Evolutionary conservation across 2,329 filamentous ascomycete species (phyloP), one percentile per base, ranked within the genome.

Genomic region (Aspergillus sp.): DNA sequence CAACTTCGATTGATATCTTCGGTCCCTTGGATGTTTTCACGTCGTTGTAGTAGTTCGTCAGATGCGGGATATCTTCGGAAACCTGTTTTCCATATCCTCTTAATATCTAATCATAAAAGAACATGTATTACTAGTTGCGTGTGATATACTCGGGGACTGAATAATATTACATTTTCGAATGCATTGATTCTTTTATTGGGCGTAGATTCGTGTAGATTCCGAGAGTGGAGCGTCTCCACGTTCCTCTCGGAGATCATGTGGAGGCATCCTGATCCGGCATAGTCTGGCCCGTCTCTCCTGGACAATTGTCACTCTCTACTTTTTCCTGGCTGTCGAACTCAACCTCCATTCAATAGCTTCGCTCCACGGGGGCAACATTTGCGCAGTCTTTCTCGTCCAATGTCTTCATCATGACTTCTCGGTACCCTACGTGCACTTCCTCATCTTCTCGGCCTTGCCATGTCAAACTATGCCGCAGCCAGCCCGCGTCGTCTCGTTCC

Each of bases 301-400:
- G 5, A 24, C 24, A 24, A 6, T 24, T 1, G 24, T 24, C 6
- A 6, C 4, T 24, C 24, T 24, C 24, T 24, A 4, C 24, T 32
- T 32, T 12, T 9, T 32, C 9, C 39, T n/a, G 2, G 16, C 2
- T 45, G 2, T 10, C 39, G 18, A 45, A 1, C 16, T 18, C 39
- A 45, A 45, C 18, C 18, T 45, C 42, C 16, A 20, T n/a, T 52
- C 32, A 60, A 52, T 60, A 57, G 18, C 42, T 60, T 45, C 58
- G 47, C 54, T 57, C 55, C 42, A 60, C 32, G 18, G 54, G 58
- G 29, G n/a, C 39, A 9, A 60, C 58, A 54, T 46, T 57, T 14
- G 26, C 20, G 32, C 58, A 60, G 20, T 60, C 58, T 26, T n/a
- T 20, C 49, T 36, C 49, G 54, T 57, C 58, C 54, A 60, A 51